Conservation (phyloP, 768 basidiomycete genomes). For the Amanita brunnescens region DNA sequence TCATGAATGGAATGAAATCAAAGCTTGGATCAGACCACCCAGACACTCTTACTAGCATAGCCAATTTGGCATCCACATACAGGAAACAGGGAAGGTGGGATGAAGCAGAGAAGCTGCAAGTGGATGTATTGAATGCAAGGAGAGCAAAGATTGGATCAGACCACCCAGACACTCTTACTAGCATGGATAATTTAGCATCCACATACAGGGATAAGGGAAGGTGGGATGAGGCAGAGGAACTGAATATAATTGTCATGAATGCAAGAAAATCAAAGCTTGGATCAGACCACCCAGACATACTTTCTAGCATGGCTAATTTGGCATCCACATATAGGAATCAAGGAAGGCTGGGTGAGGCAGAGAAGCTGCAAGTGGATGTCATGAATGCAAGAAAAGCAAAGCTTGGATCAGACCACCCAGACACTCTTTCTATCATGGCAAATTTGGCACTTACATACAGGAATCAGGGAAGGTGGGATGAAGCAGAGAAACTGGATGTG, state of each 20-base stretch:
- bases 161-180: background rate
- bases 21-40: background rate
- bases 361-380: background rate
- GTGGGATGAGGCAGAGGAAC: background rate
- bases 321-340: background rate
- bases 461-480: background rate
- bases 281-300: background rate
- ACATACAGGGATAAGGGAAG: background rate
- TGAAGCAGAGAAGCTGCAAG: background rate
- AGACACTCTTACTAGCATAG: background rate
- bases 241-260: background rate
- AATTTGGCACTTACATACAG: background rate
- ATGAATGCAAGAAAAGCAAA: background rate
- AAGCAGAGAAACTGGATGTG: background rate
- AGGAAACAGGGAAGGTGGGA: background rate
- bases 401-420: background rate
- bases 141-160: background rate
- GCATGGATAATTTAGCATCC: background rate
- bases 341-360: background rate
- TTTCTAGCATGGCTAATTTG: background rate
- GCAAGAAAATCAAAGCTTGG: background rate
- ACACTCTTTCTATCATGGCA: background rate
- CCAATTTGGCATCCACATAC: background rate
- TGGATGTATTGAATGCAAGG: background rate
- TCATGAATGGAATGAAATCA: background rate